Evolutionary conservation across 495 filamentous ascomycete species (phyloP), one percentile per base, ranked within the genome.

Genomic region (Tuber melanosporum): DNA sequence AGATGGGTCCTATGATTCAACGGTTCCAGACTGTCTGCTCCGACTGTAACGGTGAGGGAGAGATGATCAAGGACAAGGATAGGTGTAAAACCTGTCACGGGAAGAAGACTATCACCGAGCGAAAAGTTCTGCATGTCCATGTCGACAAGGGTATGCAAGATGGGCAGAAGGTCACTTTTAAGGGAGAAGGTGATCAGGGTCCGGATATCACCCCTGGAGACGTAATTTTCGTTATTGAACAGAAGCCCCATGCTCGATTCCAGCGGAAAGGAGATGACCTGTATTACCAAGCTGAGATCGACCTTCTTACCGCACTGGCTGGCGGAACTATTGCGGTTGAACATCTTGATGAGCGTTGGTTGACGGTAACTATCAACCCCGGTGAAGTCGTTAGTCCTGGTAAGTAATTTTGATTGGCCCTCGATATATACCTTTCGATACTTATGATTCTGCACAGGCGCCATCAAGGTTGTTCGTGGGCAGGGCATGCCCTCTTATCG

Each of bases 1-100:
- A 98, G 88, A 98, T 98, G 94, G 95, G 96, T 73, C 95, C 95
- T 73, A 99, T 99, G 95, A 98, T 98, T 83, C 96, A 98, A 86
- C 92, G 95, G 72, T 98, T 98, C 90, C 96, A 98, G 89, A 98
- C 96, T 32, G 94, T 98, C 77, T 99, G 95, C 90, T 93, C 94
- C 45, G 95, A 99, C 85, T 99, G 95, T 84, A 93, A 94, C 76
- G 95, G 95, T 77, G 96, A 98, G 85, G 94, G 96, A 71, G 96
- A 99, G 87, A 94, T 91, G 75, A 93, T 99, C 84, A 92, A 92
- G 79, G 95, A 98, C 72, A 94, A 94, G 87, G 96, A 98, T 85
- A 90, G 91, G 84, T 99, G 95, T 90, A 98, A 97, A 90, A 85
- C 87, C 76, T 99, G 95, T 86, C 89, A 87, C 75, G 95, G 94